Base-by-base conservation (phyloP, 345 rosid genomes). In the Corchorus capsularis region DNA sequence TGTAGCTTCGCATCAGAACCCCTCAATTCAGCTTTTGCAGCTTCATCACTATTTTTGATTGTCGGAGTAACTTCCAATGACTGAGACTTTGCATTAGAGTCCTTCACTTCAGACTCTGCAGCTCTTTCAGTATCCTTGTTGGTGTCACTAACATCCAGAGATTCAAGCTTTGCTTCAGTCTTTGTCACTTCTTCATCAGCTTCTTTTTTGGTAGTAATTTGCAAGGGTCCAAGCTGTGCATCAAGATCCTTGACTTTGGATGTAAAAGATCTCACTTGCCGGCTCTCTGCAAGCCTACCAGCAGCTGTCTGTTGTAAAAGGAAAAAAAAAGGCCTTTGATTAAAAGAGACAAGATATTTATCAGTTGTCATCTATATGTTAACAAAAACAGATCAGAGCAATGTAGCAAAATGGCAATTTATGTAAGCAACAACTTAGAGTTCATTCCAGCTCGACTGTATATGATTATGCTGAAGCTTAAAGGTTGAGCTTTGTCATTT, bases 181-280 rank as follows among this genome's bases (percentile, higher is more conserved):
- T 52, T 9, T 35, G 77, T 35, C 19, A 39, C 43, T 43, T 75
- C 56, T 75, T 67, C 74, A 46, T n/a, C 45, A 57, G 7, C 54
- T 55, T 46, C 22, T 47, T 63, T 49, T 11, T 56, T 17, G 65
- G 19, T 81, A 68, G 19, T 81, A 80, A 80, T 79, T 76, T 80
- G 82, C 59, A 88, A 47, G 41, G 92, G 89, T 73, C 89, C 92
- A 74, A 91, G 86, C 85, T 85, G 85, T 75, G 89, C 88, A 74
- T 93, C 98, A 73, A 85, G 75, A 77, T 87, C 88, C 86, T 87
- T 94, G 72, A 93, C 83, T 15, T 75, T 85, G 32, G 68, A 70
- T 12, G 88, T 85, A 41, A 94, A 73, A 54, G 93, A 71, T 77
- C 95, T 91, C 59, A 86, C 85, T 76, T 88, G 88, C 57, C 79